Base-by-base conservation (phyloP, 805 yeast species). In the Wickerhamomyces canadensis region DNA sequence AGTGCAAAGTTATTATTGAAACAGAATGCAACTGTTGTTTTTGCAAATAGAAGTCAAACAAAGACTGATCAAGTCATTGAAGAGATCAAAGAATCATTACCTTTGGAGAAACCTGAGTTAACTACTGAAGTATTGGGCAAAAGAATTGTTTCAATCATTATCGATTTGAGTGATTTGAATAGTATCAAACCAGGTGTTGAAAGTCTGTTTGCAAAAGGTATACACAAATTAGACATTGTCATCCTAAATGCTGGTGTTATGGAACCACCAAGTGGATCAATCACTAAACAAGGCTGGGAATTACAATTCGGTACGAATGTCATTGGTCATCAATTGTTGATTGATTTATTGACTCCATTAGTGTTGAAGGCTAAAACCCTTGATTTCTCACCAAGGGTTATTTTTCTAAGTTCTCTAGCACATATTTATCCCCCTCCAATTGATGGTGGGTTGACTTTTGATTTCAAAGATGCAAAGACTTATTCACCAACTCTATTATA, bases 231-330 rank as follows among this genome's bases (percentile, higher is more conserved):
- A 26, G 61, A 70, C 35, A 54, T 63, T 3, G 55, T 66, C 16
- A 52, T 70, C 23, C 62, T 65, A 44, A 71, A 70, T 47, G 74
- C 74, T 10, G 73, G 72, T 24, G 63, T 71, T 4, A 65, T 67
- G 68, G 40, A 37, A 9, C 67, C 68, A 3, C 66, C 71, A 4
- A 34, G 33, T 19, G 66, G 61, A 1, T 44, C 64, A 8, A 41
- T 39, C 23, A 62, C 76, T 5, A 50, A 35, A 10, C 75, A 74
- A 51, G 75, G 73, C 8, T 62, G 57, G 38, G 78, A 74, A 35
- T 37, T 58, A 26, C 72, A 67, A 36, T 52, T 70, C 28, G 78
- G 74, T 9, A 64, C 67, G 15, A 74, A 74, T 49, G 62, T 51
- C 15, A 44, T 74, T 13, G 78, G 70, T 2, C 70, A 72, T 19